These are phyloP conservation scores for Hemileia vastatrix DNA, from an alignment of 1,284 basidiomycete genomes.

Conservation along the genomic window DNA sequence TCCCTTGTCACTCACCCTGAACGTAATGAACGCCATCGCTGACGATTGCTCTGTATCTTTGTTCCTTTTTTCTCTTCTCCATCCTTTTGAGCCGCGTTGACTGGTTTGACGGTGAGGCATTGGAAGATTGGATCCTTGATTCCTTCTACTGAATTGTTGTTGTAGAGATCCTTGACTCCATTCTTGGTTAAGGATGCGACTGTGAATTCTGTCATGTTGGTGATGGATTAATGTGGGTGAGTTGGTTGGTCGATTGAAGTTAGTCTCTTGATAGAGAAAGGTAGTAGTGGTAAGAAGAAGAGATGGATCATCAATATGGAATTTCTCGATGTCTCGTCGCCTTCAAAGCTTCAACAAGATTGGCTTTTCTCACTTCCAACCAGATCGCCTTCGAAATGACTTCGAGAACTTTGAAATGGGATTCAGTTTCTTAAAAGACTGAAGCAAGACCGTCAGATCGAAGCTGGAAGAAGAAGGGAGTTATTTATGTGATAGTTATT, in stretches of 20 bases:
- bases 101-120: neutral
- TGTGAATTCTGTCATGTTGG: neutral
- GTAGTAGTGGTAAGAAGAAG: too few relatives aligned
- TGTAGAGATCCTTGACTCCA: neutral
- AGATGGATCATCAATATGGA: too few relatives aligned
- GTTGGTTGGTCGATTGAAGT: neutral
- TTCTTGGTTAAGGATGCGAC: neutral
- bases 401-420: too few relatives aligned
- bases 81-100: neutral
- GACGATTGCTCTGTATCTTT: slow-evolving; percentile 39
- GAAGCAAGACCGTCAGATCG: too few relatives aligned
- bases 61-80: neutral
- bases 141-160: neutral
- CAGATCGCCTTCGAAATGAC: too few relatives aligned
- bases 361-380: too few relatives aligned
- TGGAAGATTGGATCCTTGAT: neutral
- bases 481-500: too few relatives aligned
- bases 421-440: too few relatives aligned
- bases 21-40: slow-evolving; percentile 39
- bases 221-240: neutral
- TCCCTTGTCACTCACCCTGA: too few relatives aligned
- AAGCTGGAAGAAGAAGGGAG: too few relatives aligned
- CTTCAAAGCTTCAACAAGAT: too few relatives aligned
- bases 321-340: too few relatives aligned
- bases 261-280: neutral